Evolutionary conservation across 208 protist genomes (phyloP).

Genomic region (Wallacemonas sp.): DNA sequence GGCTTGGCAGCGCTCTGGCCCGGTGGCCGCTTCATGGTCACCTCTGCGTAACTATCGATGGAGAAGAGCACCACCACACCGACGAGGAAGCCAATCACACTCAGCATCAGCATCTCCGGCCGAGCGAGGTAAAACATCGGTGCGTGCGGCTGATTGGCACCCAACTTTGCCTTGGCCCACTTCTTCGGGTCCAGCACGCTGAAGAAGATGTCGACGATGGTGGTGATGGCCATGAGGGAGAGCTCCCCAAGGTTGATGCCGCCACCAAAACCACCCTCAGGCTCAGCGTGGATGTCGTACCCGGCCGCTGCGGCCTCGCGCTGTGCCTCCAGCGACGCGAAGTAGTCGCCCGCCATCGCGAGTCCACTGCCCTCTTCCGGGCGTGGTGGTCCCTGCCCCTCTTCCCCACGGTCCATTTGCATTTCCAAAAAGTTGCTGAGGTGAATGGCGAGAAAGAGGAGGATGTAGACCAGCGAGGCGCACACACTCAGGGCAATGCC

Average conservation of each 20-base stretch:
- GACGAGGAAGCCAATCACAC: conserved; percentile 20
- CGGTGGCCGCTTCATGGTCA: too few relatives aligned
- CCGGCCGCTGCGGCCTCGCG: not conserved
- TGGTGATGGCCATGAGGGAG: not conserved
- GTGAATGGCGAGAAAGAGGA: conserved; percentile 29
- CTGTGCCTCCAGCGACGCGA: not conserved
- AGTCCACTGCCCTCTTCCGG: conserved; percentile 8
- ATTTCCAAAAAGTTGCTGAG: conserved; percentile 1
- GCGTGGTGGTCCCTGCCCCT: not conserved
- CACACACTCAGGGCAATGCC: conserved; percentile 31
- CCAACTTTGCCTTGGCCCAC: not conserved
- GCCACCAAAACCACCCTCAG: not conserved
- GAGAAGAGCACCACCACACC: conserved; percentile 14
- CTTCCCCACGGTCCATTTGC: not conserved
- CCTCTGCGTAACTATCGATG: not conserved
- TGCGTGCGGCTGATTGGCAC: not conserved
- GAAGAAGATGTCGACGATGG: not conserved
- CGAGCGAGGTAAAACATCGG: conserved; percentile 19
- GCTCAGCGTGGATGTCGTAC: not conserved
- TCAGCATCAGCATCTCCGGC: conserved; percentile 20
- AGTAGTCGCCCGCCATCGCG: not conserved
- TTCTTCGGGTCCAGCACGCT: conserved; percentile 1
- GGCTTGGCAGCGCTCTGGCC: too few relatives aligned
- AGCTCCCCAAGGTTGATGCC: not conserved
- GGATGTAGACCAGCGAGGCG: conserved; percentile 34